Evolutionary conservation across 495 filamentous ascomycete species (phyloP), one percentile per base, ranked within the genome.

Genomic region (Penicillium odoratum): DNA sequence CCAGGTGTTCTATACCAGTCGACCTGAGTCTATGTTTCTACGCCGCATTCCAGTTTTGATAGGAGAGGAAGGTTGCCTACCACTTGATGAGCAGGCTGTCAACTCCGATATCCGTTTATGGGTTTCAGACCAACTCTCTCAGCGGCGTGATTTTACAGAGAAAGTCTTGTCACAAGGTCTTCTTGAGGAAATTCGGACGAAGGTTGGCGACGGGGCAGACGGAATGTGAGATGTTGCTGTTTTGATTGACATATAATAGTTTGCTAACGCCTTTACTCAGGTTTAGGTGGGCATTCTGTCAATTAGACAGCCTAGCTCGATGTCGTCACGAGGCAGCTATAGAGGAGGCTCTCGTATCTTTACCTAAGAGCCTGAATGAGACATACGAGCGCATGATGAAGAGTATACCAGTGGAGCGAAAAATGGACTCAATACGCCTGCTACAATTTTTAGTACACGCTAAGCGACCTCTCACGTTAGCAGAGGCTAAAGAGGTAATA

Each of bases 251-350:
- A 53, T 59, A 11, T 59, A 42, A 59, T 50, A 13, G 51, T 16
- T 43, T 56, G 3, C 56, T 68, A 18, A 51, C 48, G 29, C 31
- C 38, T 5, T 54, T 11, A n/a, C 9, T 47, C 53, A 80, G 75
- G 74, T 79, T 80, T 47, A 70, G 74, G 48, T 78, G 70, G 72
- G 71, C 63, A 3, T 67, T 58, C 45, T 77, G 70, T 61, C 74
- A 79, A 56, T 56, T 79, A 21, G 69, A 78, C 38, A 61, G 26
- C 11, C 64, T 79, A 15, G 57, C 57, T 56, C 60, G 58, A 47
- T 78, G 71, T 57, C 40, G 46, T 10, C 64, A 59, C 25, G 6
- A 58, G 38, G 36, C 36, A 40, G 47, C 51, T 47, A 60, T 75
- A 29, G 56, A 59, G 45, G 21, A 64, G 61, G 62, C 62, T 30